Evolutionary conservation across 2,329 filamentous ascomycete species (phyloP).

Genomic region (Venturia carpophila): DNA sequence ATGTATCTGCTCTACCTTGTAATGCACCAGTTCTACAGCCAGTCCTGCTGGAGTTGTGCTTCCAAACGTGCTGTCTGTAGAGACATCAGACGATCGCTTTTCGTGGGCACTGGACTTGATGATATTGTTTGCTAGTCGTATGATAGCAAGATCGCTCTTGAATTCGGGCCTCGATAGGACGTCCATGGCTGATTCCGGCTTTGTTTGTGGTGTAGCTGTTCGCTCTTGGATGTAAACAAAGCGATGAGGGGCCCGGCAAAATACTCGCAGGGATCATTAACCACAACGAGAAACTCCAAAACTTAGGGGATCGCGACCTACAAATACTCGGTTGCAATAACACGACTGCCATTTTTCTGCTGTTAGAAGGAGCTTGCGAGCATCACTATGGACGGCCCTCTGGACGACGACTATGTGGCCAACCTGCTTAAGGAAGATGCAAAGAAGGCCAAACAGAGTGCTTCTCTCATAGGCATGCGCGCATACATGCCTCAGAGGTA

Average conservation of each 20-base stretch:
- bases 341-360: background rate
- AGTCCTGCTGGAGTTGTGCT: slow-evolving; percentile 63
- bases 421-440: slow-evolving; percentile 74
- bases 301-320: background rate
- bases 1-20: slow-evolving; percentile 51
- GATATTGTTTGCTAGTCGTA: slow-evolving; percentile 13
- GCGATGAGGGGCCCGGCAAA: background rate
- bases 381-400: slow-evolving; percentile 28
- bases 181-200: background rate
- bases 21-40: slow-evolving; percentile 77
- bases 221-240: background rate
- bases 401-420: slow-evolving; percentile 73
- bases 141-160: slow-evolving; percentile 14
- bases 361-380: background rate
- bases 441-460: slow-evolving; percentile 61
- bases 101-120: background rate
- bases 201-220: slow-evolving; percentile 10
- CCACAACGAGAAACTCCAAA: background rate
- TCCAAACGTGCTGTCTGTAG: slow-evolving; percentile 51
- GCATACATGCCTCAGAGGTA: slow-evolving; percentile 54
- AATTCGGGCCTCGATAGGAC: background rate
- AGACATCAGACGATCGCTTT: slow-evolving; percentile 58
- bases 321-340: background rate
- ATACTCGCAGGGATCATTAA: background rate
- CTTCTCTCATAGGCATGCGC: slow-evolving; percentile 65